These are phyloP conservation scores for Rickenella mellea DNA, from an alignment of 768 basidiomycete species.

Conservation along the genomic window DNA sequence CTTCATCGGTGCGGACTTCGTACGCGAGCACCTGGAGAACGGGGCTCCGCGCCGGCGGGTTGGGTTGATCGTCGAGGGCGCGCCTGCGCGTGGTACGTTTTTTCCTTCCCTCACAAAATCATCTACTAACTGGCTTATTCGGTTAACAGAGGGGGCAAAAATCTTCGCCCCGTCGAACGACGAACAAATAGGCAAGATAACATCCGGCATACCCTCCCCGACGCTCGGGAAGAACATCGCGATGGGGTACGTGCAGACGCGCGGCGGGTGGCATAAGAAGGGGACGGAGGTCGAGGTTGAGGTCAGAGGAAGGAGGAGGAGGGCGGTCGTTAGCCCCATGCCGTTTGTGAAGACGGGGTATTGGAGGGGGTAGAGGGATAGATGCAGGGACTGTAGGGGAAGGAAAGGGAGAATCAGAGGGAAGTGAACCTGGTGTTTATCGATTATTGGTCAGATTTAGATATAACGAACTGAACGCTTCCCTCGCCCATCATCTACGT, in stretches of 20 bases:
- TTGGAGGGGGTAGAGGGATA: conserved; percentile 46
- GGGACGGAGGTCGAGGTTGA: conserved; percentile 80
- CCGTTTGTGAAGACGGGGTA: conserved; percentile 84
- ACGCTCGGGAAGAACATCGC: conserved; percentile 86
- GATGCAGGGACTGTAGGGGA: no score
- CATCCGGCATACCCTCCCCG: conserved; percentile 94
- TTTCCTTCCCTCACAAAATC: background rate
- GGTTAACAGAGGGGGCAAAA: conserved; percentile 60
- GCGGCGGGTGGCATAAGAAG: conserved; percentile 89
- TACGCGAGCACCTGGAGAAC: conserved; percentile 69
- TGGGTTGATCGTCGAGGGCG: conserved; percentile 73
- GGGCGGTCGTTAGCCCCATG: conserved; percentile 70
- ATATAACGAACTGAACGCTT: no score
- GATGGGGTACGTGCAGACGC: conserved; percentile 81
- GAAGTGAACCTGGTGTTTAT: no score
- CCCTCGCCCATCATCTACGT: no score
- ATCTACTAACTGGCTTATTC: conserved; percentile 2
- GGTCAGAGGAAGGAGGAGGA: conserved; percentile 71
- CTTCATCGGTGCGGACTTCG: conserved; percentile 73
- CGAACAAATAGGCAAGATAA: conserved; percentile 64
- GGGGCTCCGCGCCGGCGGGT: conserved; percentile 73
- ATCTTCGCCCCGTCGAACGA: conserved; percentile 48
- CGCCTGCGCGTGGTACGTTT: conserved; percentile 72
- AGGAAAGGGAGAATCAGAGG: no score
- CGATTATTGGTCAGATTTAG: no score